These are phyloP conservation scores for Globisporangium paddicum DNA, from an alignment of 352 stramenopile genomes.

Conservation along the genomic window DNA sequence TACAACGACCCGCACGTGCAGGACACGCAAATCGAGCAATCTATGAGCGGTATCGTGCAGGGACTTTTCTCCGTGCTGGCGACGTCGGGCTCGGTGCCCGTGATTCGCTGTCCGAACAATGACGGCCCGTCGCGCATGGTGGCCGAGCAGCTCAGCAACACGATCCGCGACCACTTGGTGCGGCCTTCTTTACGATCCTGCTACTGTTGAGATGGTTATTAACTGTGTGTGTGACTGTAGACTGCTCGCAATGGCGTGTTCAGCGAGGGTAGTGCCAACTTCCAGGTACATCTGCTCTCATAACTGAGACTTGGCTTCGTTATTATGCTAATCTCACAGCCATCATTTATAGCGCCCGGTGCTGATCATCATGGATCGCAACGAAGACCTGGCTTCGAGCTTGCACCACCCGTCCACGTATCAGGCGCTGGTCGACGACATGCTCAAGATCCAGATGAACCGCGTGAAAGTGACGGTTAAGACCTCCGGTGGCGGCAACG, in stretches of 20 bases:
- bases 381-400: conserved; percentile 94
- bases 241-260: conserved; percentile 67
- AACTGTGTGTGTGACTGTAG: conserved; percentile 13
- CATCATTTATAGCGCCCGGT: conserved; percentile 76
- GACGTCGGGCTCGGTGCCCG: conserved; percentile 90
- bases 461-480: conserved; percentile 92
- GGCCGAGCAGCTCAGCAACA: conserved; percentile 89
- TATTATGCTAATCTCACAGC: not conserved
- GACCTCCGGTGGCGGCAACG: conserved; percentile 22
- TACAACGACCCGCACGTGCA: conserved; percentile 90
- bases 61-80: conserved; percentile 93
- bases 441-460: conserved; percentile 95
- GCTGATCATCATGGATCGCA: conserved; percentile 97
- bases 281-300: conserved; percentile 40
- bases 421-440: conserved; percentile 94
- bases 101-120: conserved; percentile 93
- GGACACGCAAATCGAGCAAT: conserved; percentile 79
- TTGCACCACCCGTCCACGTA: conserved; percentile 95
- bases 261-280: conserved; percentile 45
- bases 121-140: conserved; percentile 96
- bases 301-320: not conserved
- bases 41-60: conserved; percentile 61
- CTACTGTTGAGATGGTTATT: not conserved
- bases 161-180: conserved; percentile 75
- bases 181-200: not conserved